A percentile compares a stretch with the other conserved stretches of the same genome.
These are phyloP conservation scores for Dactylellina drechsleri DNA, from an alignment of 2,329 filamentous ascomycete species.

Conservation along the genomic window DNA sequence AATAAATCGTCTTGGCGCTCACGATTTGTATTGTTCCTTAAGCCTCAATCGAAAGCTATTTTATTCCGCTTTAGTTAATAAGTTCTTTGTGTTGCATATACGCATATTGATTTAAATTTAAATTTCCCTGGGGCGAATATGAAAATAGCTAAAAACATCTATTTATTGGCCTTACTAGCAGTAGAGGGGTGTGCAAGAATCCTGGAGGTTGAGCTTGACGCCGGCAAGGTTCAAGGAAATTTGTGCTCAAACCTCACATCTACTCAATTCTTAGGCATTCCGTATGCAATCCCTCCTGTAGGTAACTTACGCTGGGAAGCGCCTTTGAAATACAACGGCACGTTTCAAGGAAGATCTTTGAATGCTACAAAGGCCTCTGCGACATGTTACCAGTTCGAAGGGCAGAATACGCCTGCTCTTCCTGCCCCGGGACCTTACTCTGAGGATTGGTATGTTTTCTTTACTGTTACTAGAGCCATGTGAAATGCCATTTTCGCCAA, in stretches of 20 bases:
- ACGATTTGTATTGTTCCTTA: too few species aligned
- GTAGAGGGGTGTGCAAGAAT: conserved; percentile 3
- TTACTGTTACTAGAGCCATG: background rate
- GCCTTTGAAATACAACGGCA: conserved; percentile 28
- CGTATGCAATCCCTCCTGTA: conserved; percentile 38
- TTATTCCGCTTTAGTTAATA: too few species aligned
- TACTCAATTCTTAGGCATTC: conserved; percentile 37
- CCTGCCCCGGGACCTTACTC: conserved; percentile 17
- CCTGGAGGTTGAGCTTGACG: conserved; percentile 10
- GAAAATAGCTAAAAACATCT: background rate
- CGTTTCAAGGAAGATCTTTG: conserved; percentile 17
- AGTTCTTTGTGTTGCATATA: too few species aligned
- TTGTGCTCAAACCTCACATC: conserved; percentile 10
- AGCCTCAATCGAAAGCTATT: too few species aligned
- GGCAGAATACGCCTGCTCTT: background rate
- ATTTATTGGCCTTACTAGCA: background rate
- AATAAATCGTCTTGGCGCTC: too few species aligned
- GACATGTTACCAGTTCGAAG: conserved; percentile 37
- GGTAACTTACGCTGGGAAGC: conserved; percentile 40
- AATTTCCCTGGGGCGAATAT: background rate
- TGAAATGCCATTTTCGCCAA: background rate
- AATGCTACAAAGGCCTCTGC: conserved; percentile 14
- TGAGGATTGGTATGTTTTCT: conserved; percentile 41
- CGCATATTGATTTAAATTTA: too few species aligned
- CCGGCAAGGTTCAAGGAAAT: conserved; percentile 14